These are phyloP conservation scores for Globisporangium ultimum DNA, from an alignment of 352 stramenopile genomes.

Conservation along the genomic window DNA sequence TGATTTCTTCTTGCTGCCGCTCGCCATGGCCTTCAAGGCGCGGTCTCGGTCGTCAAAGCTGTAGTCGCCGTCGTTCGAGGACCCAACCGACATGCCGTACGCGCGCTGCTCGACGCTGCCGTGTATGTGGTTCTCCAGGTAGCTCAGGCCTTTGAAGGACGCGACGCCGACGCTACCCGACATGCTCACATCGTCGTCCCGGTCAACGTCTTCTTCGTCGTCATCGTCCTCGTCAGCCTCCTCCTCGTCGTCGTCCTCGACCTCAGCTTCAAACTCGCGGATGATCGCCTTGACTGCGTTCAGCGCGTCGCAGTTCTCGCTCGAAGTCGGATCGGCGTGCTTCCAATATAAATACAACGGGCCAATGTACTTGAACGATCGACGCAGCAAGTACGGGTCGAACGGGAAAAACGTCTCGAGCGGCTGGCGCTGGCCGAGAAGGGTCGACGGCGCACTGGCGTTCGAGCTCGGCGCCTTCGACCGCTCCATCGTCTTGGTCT, in stretches of 20 bases:
- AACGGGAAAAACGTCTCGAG: conserved; percentile 96
- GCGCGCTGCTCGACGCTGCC: conserved; percentile 16
- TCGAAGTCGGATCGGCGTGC: conserved; percentile 74
- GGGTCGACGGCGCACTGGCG: conserved; percentile 17
- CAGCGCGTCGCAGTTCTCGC: conserved; percentile 64
- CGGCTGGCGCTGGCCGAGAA: conserved; percentile 56
- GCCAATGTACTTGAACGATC: conserved; percentile 92
- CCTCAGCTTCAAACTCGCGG: conserved; percentile 48
- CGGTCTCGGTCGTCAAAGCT: conserved; percentile 32
- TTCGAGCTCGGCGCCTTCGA: conserved; percentile 41
- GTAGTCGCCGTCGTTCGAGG: conserved; percentile 46
- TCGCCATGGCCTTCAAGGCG: conserved; percentile 15
- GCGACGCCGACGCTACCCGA: conserved; percentile 40
- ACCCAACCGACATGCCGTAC: conserved; percentile 54
- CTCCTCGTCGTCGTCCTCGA: conserved; percentile 33
- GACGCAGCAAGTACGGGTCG: conserved; percentile 94
- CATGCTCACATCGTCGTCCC: conserved; percentile 46
- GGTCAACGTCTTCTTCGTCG: conserved; percentile 32
- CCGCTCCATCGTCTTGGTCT: conserved; percentile 66
- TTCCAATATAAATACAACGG: conserved; percentile 95
- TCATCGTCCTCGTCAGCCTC: conserved; percentile 37
- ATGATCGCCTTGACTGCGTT: conserved; percentile 62
- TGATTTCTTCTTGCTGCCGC: background rate
- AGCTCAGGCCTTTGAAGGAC: conserved; percentile 46
- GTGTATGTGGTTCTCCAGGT: conserved; percentile 41